A percentile compares a stretch with the other conserved stretches of the same genome.
Conservation (phyloP, 139 green algal species). For the Yamagishiella unicocca region DNA sequence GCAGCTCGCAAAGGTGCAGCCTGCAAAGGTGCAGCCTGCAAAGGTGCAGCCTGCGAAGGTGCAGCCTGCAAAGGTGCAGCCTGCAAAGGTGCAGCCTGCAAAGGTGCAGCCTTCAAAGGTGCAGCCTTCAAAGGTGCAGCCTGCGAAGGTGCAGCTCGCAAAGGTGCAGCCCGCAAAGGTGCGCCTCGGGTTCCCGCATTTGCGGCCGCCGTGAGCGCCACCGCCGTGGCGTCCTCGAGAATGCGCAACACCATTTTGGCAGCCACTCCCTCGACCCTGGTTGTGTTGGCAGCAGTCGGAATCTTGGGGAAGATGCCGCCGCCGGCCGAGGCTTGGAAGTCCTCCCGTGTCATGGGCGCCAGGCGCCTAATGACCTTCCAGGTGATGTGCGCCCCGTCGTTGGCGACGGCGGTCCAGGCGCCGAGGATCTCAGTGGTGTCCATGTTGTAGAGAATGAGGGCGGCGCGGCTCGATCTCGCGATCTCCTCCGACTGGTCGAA, state of each 20-base stretch:
- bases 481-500: neutral
- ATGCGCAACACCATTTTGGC: neutral
- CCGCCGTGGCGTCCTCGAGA: too few relatives aligned
- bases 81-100: too few relatives aligned
- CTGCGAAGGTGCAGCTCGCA: too few relatives aligned
- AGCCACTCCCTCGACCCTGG: neutral
- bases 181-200: too few relatives aligned
- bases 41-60: too few relatives aligned
- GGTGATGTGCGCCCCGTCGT: neutral
- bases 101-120: too few relatives aligned
- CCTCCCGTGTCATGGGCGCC: neutral
- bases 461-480: neutral
- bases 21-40: too few relatives aligned
- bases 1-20: too few relatives aligned
- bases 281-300: neutral
- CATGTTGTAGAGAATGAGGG: slow-evolving; percentile 15
- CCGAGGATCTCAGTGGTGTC: neutral
- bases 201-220: too few relatives aligned
- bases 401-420: neutral
- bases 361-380: neutral
- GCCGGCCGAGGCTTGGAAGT: neutral
- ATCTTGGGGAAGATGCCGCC: neutral
- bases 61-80: too few relatives aligned
- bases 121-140: too few relatives aligned
- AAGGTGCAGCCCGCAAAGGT: too few relatives aligned